Conservation (phyloP, 2,329 filamentous ascomycete species). For the Mycosphaerella arachidis region DNA sequence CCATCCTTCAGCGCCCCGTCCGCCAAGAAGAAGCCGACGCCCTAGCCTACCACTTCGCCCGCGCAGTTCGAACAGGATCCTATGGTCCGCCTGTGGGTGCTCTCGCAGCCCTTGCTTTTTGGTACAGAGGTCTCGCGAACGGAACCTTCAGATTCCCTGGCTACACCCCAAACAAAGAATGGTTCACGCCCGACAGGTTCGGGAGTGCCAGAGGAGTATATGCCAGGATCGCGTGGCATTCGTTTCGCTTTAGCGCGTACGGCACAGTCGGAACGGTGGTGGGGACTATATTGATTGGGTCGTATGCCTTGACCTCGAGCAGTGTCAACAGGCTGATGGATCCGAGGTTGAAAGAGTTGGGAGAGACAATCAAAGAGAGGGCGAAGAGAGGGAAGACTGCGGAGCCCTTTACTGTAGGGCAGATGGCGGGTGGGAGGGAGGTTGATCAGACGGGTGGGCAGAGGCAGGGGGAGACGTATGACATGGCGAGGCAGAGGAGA, state of each 20-base stretch:
- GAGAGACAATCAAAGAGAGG: slow-evolving; percentile 33
- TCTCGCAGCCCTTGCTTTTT: slow-evolving; percentile 30
- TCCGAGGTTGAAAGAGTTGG: slow-evolving; percentile 39
- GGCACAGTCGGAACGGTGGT: slow-evolving; percentile 30
- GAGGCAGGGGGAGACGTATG: slow-evolving; percentile 25
- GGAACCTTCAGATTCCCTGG: slow-evolving; percentile 40
- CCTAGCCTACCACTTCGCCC: slow-evolving; percentile 38
- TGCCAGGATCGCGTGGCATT: slow-evolving; percentile 34
- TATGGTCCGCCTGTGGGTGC: slow-evolving; percentile 37
- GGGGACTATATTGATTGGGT: slow-evolving; percentile 30
- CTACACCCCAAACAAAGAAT: slow-evolving; percentile 35
- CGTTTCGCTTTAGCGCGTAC: slow-evolving; percentile 28
- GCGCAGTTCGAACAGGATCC: slow-evolving; percentile 35
- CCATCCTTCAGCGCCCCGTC: slow-evolving; percentile 36
- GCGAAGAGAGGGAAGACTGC: slow-evolving; percentile 21
- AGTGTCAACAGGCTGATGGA: slow-evolving; percentile 36
- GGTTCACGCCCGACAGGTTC: slow-evolving; percentile 38
- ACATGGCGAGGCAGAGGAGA: slow-evolving; percentile 30
- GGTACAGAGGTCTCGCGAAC: slow-evolving; percentile 29
- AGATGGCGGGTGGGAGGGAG: slow-evolving; percentile 13
- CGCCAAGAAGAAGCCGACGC: slow-evolving; percentile 41
- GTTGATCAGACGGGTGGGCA: slow-evolving; percentile 19
- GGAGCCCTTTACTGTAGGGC: slow-evolving; percentile 1
- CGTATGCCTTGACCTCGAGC: slow-evolving; percentile 33
- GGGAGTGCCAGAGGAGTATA: slow-evolving; percentile 28